Conservation (phyloP, 78 protist genomes). For the Protostelium mycophagum region DNA sequence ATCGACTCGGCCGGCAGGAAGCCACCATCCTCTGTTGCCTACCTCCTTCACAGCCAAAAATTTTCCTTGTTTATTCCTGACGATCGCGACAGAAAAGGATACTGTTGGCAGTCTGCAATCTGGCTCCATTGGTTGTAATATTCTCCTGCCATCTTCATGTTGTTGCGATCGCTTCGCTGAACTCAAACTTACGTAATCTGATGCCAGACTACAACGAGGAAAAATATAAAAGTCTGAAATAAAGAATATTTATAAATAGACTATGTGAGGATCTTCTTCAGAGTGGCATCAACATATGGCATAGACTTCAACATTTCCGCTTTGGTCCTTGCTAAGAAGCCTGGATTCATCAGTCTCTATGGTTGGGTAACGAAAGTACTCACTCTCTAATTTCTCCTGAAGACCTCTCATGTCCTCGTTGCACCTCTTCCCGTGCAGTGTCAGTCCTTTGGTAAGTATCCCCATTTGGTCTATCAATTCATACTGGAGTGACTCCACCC, state of each 20-base stretch:
- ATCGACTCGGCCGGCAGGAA: conserved; percentile 34
- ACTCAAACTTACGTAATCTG: too few relatives aligned
- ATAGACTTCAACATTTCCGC: neutral
- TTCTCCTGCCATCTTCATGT: too few relatives aligned
- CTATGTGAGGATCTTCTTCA: neutral
- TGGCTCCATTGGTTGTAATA: too few relatives aligned
- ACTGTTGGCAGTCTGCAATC: neutral
- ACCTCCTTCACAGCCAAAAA: neutral
- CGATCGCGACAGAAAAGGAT: neutral
- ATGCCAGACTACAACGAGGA: too few relatives aligned
- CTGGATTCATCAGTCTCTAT: neutral
- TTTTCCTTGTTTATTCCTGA: neutral
- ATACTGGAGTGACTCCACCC: neutral
- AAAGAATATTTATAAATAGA: too few relatives aligned
- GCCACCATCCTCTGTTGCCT: conserved; percentile 15
- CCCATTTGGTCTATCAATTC: conserved; percentile 29
- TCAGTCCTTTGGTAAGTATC: conserved; percentile 22
- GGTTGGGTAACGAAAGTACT: neutral
- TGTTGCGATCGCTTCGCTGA: too few relatives aligned
- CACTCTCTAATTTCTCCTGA: conserved; percentile 45
- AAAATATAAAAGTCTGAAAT: too few relatives aligned
- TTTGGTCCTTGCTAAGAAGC: neutral
- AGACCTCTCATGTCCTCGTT: conserved; percentile 55
- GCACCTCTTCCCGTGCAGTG: conserved; percentile 37
- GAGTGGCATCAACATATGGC: neutral